Percentiles rank a stretch among this genome's conserved stretches.
Conservation (phyloP, 192 early-diverging fungal genomes). For the Entomortierella parvispora region DNA sequence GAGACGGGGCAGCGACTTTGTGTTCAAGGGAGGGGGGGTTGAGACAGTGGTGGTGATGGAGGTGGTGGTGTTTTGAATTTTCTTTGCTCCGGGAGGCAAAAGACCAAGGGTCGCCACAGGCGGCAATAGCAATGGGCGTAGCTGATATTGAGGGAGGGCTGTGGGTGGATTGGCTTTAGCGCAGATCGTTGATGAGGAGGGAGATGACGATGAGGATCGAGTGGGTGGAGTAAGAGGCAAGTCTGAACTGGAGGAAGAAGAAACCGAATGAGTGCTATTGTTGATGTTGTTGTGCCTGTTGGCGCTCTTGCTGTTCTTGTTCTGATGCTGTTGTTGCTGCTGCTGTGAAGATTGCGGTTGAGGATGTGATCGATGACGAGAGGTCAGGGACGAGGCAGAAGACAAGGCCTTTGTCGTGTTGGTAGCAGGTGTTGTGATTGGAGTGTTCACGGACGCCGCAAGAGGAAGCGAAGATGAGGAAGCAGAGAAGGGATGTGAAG, state of each 20-base stretch:
- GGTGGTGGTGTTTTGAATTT: conserved; percentile 1
- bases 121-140: conserved; percentile 10
- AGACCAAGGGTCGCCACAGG: conserved; percentile 7
- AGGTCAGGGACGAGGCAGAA: conserved; percentile 7
- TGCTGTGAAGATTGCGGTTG: not conserved
- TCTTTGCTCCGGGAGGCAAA: conserved; percentile 3
- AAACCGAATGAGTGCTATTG: conserved; percentile 5
- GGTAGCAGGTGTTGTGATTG: conserved; percentile 18
- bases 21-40: conserved; percentile 13
- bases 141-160: not conserved
- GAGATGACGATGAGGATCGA: not conserved
- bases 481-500: conserved; percentile 16
- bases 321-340: not conserved
- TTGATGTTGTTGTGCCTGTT: not conserved
- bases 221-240: not conserved
- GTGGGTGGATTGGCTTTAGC: too few relatives aligned
- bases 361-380: not conserved
- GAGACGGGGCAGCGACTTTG: conserved; percentile 8
- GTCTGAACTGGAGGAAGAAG: conserved; percentile 4
- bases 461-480: conserved; percentile 37
- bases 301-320: not conserved
- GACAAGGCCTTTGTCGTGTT: conserved; percentile 1
- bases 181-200: conserved; percentile 7
- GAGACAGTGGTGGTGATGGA: conserved; percentile 14
- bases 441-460: conserved; percentile 21